Base-by-base conservation (phyloP, 2,329 filamentous ascomycete genomes). In the Trichoderma sp. region DNA sequence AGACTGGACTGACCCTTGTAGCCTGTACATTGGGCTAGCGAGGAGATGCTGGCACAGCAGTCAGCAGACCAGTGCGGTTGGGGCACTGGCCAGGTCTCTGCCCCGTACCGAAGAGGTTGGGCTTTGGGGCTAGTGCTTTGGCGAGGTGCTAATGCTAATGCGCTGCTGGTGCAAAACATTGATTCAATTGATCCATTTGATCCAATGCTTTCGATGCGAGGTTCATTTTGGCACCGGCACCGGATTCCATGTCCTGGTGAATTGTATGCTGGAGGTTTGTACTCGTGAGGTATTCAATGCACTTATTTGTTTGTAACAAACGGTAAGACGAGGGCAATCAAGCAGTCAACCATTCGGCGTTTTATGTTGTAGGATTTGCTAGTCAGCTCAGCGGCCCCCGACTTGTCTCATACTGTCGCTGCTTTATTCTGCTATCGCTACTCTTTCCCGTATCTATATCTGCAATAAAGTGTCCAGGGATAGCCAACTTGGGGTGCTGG, bases 1-100 rank as follows among this genome's bases (percentile, higher is more conserved):
- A 50, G 45, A 21, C 18, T 31, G 1, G 35, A 41, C 6, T 6
- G 73, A 59, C 62, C 74, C 45, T 60, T 56, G 74, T 71, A 72
- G 62, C 31, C 6, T n/a, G 33, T 71, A 75, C 74, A 18, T 69
- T 29, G 33, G 21, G 66, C 31, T 41, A 62, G 66, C 31, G 18
- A 35, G 41, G 16, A 45, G 41, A 45, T 45, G 41, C 41, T 45
- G 41, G 67, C 72, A 21, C 21, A 29, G 35, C 71, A 74, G 71
- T 67, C 59, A 75, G 73, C 73, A 56, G 60, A 56, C 65, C 66
- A 62, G 74, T 72, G 74, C 67, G 60, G 38, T 45, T 12, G 45
- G 24, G 31, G 67, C 74, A 72, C 74, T 59, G 74, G 12, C 41
- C n/a, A 75, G 38, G 66, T 71, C 74, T 71, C 64, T 71, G 29